A percentile compares a stretch with the other conserved stretches of the same genome.
Conservation (phyloP, 345 rosid genomes). For the Mangifera indica region DNA sequence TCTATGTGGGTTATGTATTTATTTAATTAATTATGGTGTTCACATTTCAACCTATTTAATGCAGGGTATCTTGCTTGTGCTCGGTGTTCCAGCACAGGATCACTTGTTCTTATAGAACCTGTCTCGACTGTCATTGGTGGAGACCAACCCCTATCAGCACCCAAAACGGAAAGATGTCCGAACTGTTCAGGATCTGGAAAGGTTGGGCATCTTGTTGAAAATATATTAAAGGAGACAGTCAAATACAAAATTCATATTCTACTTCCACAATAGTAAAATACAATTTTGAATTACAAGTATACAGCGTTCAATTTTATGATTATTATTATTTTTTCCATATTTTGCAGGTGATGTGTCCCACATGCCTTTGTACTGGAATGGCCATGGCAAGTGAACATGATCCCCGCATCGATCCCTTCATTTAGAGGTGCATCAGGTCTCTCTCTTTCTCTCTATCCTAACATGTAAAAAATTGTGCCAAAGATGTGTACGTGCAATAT, state of each 20-base stretch:
- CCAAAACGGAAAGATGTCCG: slow-evolving; percentile 84
- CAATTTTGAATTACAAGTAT: background rate
- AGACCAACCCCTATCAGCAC: slow-evolving; percentile 49
- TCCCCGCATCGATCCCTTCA: slow-evolving; percentile 89
- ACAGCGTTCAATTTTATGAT: background rate
- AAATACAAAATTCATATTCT: background rate
- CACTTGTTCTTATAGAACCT: slow-evolving; percentile 66
- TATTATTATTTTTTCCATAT: background rate
- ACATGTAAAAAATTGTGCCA: background rate
- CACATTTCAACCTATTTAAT: slow-evolving; percentile 4
- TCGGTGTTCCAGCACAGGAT: slow-evolving; percentile 85
- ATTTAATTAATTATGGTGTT: background rate
- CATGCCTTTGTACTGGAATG: slow-evolving; percentile 99
- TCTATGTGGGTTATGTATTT: too few species aligned
- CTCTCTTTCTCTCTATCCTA: background rate
- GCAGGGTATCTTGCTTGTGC: slow-evolving; percentile 98
- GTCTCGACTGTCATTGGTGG: slow-evolving; percentile 54
- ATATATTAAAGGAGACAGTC: background rate
- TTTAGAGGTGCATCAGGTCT: slow-evolving; percentile 35
- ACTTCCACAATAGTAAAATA: background rate
- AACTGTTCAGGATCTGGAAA: slow-evolving; percentile 97
- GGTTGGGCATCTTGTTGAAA: slow-evolving; percentile 36
- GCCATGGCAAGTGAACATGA: slow-evolving; percentile 99
- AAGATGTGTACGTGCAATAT: background rate
- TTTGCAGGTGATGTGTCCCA: slow-evolving; percentile 93